Conservation (phyloP, 1,139 yeast species). For the Kodamaea anthophila region DNA sequence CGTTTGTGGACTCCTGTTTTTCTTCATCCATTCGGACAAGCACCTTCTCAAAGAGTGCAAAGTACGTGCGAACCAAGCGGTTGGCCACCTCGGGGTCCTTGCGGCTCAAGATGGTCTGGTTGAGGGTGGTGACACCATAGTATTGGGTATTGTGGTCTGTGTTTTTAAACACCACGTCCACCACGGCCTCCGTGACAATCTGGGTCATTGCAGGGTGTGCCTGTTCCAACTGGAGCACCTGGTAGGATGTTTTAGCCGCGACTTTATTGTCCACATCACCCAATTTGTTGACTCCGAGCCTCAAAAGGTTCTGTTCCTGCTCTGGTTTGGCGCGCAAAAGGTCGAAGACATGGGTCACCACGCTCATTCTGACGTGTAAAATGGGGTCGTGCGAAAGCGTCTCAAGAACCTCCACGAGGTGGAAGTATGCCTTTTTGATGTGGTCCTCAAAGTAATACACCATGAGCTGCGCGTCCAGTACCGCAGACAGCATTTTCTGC, state of each 20-base stretch:
- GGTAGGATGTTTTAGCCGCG: constrained; percentile 81
- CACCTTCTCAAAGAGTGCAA: constrained; percentile 78
- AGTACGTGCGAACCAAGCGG: constrained; percentile 73
- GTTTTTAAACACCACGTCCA: constrained; percentile 73
- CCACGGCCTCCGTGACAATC: constrained; percentile 69
- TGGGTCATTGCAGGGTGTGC: constrained; percentile 95
- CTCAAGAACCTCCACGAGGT: constrained; percentile 66
- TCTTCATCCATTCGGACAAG: constrained; percentile 58
- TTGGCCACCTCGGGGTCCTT: constrained; percentile 77
- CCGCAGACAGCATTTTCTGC: constrained; percentile 52
- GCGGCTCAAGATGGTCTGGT: constrained; percentile 84
- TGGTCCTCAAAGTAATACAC: constrained; percentile 85
- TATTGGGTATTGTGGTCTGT: constrained; percentile 85
- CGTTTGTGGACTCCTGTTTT: constrained; percentile 34
- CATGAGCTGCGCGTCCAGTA: constrained; percentile 53
- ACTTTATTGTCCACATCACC: constrained; percentile 93
- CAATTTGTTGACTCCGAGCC: constrained; percentile 85
- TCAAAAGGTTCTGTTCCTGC: constrained; percentile 86
- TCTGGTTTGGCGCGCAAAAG: constrained; percentile 84
- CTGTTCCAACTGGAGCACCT: constrained; percentile 74
- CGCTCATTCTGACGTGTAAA: constrained; percentile 76
- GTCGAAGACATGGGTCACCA: constrained; percentile 72
- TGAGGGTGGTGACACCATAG: constrained; percentile 79
- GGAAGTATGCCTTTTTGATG: constrained; percentile 70
- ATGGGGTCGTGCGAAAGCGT: constrained; percentile 84